Evolutionary conservation across 2,329 filamentous ascomycete genomes (phyloP).

Genomic region (Colletotrichum tanaceti): DNA sequence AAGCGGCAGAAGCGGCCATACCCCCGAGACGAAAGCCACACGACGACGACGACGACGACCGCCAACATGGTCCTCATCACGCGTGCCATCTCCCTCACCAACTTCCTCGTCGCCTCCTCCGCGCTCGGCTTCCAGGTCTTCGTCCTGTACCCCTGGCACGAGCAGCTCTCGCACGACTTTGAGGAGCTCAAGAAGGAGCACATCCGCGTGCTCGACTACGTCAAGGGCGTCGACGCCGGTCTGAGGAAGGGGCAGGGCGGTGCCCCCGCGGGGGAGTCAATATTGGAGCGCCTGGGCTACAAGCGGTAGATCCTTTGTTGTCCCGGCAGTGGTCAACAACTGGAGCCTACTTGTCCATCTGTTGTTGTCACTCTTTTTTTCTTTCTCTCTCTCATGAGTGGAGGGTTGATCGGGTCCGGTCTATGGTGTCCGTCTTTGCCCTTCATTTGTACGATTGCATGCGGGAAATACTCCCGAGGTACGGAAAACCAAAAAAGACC

Average conservation of each 20-base stretch:
- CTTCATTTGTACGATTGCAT: slow-evolving; percentile 27
- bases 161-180: slow-evolving; percentile 72
- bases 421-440: background rate
- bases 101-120: slow-evolving; percentile 74
- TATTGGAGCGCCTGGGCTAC: slow-evolving; percentile 40
- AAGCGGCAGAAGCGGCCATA: background rate
- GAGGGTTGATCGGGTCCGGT: slow-evolving; percentile 5
- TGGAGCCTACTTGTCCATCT: background rate
- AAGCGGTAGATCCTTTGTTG: slow-evolving; percentile 33
- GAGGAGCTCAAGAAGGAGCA: slow-evolving; percentile 69
- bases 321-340: background rate
- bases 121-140: slow-evolving; percentile 76
- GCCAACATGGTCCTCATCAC: slow-evolving; percentile 51
- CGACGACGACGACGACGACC: background rate
- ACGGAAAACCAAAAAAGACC: slow-evolving; percentile 24
- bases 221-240: slow-evolving; percentile 44
- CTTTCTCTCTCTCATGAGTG: too few relatives aligned
- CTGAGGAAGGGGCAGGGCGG: slow-evolving; percentile 35
- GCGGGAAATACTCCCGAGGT: slow-evolving; percentile 24
- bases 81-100: slow-evolving; percentile 67
- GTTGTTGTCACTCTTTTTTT: background rate
- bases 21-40: background rate
- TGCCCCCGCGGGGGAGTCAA: slow-evolving; percentile 36
- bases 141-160: slow-evolving; percentile 78
- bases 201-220: slow-evolving; percentile 53